Base-by-base conservation (phyloP, 768 basidiomycete species). In the Lyophyllum atratum region DNA sequence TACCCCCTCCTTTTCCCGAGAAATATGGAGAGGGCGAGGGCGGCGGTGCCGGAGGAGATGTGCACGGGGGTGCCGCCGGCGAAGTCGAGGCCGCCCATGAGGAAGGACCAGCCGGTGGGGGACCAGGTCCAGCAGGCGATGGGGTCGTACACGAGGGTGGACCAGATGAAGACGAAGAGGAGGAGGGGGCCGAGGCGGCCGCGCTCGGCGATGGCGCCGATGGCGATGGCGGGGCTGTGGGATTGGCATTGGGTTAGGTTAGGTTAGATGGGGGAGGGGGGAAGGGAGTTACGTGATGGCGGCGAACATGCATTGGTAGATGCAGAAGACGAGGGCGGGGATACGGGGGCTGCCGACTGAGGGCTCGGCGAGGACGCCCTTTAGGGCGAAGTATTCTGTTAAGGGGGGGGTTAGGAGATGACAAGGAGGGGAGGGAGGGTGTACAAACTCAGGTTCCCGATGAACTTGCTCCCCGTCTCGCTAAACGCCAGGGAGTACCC, bases 41-140 rank as follows among this genome's bases (percentile, higher is more conserved):
- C 96, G 1, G 93, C 94, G 0, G 87, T 87, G 46, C 96, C 96
- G 15, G 93, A 95, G 17, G 90, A 90, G 63, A 99, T 98, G 69
- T 99, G 95, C 59, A 99, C 94, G 21, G 96, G 96, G 11, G 93
- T 95, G 51, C 96, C 96, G 26, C 95, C 95, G 9, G 95, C 95
- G 59, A 96, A 95, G 69, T 95, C 92, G 53, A 93, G 88, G 56
- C 89, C 90, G 15, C 93, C 95, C 50, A 92, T 78, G 31, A 84
- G 68, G 72, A 78, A 87, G 0, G 90, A 88, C 95, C 83, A 86
- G 37, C 85, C 85, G 29, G 89, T 83, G 33, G 81, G 60, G 66
- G 93, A 94, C 96, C 96, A 98, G 4, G 94, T 92, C 95, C 95
- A 97, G 74, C 92, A 93, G 0, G 93, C 96, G 55, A 98, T 86